Base-by-base conservation (phyloP, 2,329 filamentous ascomycete genomes). In the Talaromyces piceae region DNA sequence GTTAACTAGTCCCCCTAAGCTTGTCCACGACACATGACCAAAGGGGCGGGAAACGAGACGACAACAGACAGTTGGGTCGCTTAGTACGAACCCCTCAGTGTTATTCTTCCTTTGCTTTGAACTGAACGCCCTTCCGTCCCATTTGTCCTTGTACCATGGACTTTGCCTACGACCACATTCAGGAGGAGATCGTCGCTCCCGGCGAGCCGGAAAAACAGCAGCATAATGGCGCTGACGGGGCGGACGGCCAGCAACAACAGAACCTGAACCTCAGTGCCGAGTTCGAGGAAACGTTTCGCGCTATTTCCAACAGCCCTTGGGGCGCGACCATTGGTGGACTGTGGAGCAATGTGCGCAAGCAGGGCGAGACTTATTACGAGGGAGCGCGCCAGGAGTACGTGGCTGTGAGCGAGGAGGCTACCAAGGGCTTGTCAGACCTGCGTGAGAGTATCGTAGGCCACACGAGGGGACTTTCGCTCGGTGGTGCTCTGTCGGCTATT, bases 91-190 rank as follows among this genome's bases (percentile, higher is more conserved):
- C 16, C 16, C 8, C 33, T 8, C 33, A 37, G 2, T 16, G n/a
- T n/a, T n/a, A 37, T 11, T 37, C 7, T 37, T 4, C 7, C 16
- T 20, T 20, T 11, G 5, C 3, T 37, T 33, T 33, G 33, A 22
- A 11, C 26, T 30, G 8, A 41, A 11, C 18, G 2, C 13, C 31
- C 33, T 13, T 18, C 20, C n/a, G n/a, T 28, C 16, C 20, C 33
- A 7, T 12, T 31, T 26, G 12, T 16, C n/a, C 37, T 37, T 27
- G 13, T 9, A 22, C 48, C 47, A 97, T 98, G 93, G 93, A 98
- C 80, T 78, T 94, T 64, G 91, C 91, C 41, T 98, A 97, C 79
- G 93, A 98, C 66, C 90, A 95, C 70, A 95, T 97, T 63, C 84
- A 89, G 67, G 89, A 95, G 74, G 85, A 93, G 67, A 80, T 82